Conservation (phyloP, 352 stramenopile species). For the Phytopythium kandeliae region DNA sequence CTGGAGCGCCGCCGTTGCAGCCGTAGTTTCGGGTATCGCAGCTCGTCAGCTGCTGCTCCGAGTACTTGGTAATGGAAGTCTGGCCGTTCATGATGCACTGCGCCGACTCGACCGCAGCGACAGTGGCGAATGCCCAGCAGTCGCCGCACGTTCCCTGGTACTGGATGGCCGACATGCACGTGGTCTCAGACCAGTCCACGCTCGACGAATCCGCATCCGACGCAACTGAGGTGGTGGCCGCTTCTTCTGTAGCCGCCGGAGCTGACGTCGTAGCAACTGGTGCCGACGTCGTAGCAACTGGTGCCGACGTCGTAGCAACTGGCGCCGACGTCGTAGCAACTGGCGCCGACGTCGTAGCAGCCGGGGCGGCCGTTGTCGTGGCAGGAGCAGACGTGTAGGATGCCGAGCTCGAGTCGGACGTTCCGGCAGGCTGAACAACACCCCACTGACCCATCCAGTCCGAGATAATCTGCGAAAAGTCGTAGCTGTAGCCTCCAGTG, state of each 20-base stretch:
- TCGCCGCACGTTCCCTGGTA: slow-evolving; percentile 96
- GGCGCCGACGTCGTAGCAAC: slow-evolving; percentile 9
- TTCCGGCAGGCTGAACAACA: slow-evolving; percentile 16
- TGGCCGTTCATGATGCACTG: slow-evolving; percentile 80
- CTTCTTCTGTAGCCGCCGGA: background rate
- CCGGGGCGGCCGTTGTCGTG: slow-evolving; percentile 3
- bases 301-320: slow-evolving; percentile 9
- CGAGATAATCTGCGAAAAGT: slow-evolving; percentile 6
- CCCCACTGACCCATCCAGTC: slow-evolving; percentile 10
- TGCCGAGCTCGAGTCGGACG: slow-evolving; percentile 7
- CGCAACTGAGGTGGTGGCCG: background rate
- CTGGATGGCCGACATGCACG: slow-evolving; percentile 70
- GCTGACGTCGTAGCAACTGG: background rate
- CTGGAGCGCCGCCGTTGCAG: slow-evolving; percentile 87
- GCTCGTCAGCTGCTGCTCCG: slow-evolving; percentile 90
- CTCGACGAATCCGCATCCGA: slow-evolving; percentile 13
- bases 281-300: slow-evolving; percentile 7
- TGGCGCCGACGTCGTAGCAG: slow-evolving; percentile 9
- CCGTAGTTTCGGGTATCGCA: slow-evolving; percentile 87
- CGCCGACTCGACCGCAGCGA: slow-evolving; percentile 88
- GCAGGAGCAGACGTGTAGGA: background rate
- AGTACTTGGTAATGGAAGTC: slow-evolving; percentile 76
- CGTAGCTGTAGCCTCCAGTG: slow-evolving; percentile 1
- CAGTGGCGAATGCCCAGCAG: slow-evolving; percentile 97
- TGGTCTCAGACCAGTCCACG: slow-evolving; percentile 40